Percentiles rank a stretch among this genome's conserved stretches.
These are phyloP conservation scores for Fusarium sp. DNA, from an alignment of 2,329 filamentous ascomycete species.

Conservation along the genomic window DNA sequence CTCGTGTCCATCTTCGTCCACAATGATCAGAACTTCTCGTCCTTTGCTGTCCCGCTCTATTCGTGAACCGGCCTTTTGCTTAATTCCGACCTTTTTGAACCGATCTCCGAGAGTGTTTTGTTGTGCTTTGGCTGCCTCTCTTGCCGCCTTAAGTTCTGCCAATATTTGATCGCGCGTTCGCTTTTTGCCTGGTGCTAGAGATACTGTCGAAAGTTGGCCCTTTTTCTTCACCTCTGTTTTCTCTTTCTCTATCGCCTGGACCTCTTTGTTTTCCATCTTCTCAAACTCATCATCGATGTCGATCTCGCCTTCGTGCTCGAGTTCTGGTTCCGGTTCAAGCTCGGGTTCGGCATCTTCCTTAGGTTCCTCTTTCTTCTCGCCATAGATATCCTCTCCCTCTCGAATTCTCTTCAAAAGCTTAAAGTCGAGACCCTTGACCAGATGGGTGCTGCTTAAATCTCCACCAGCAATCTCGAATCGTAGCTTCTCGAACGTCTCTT, in stretches of 20 bases:
- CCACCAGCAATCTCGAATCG: conserved; percentile 84
- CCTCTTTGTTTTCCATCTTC: conserved; percentile 64
- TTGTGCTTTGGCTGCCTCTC: conserved; percentile 68
- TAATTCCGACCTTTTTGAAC: conserved; percentile 73
- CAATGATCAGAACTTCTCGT: conserved; percentile 72
- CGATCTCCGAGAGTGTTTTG: conserved; percentile 65
- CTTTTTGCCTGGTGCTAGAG: conserved; percentile 68
- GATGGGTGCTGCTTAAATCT: conserved; percentile 81
- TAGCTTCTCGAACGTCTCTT: conserved; percentile 79
- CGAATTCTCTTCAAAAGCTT: conserved; percentile 78
- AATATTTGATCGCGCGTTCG: conserved; percentile 74
- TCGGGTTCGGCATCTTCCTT: conserved; percentile 48
- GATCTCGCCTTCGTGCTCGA: conserved; percentile 46
- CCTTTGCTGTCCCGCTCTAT: conserved; percentile 72
- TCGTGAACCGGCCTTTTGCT: conserved; percentile 64
- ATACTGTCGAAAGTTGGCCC: conserved; percentile 67
- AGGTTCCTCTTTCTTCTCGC: conserved; percentile 48
- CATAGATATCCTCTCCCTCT: conserved; percentile 75
- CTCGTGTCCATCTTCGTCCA: conserved; percentile 74
- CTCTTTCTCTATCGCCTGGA: conserved; percentile 65
- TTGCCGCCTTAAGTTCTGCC: conserved; percentile 73
- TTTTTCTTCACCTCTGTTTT: conserved; percentile 65
- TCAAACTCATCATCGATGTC: conserved; percentile 75
- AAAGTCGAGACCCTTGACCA: conserved; percentile 93
- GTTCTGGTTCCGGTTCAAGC: conserved; percentile 42